These are phyloP conservation scores for Picea mariana DNA, from an alignment of 83 land plant genomes.

Conservation along the genomic window DNA sequence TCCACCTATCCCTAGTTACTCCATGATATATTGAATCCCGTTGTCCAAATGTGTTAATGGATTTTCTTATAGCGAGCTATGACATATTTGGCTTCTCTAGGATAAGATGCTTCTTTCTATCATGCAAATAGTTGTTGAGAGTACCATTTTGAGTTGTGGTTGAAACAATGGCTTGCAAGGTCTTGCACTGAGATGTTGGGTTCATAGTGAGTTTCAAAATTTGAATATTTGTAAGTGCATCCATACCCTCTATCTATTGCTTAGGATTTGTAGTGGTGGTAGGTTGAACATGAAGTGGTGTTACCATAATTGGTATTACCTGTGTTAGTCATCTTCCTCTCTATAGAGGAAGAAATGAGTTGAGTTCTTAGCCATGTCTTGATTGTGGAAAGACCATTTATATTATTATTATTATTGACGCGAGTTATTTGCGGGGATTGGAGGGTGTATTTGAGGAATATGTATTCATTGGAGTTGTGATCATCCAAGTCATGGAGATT, in stretches of 20 bases:
- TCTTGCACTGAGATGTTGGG: conserved; percentile 61
- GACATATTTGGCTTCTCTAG: conserved; percentile 43
- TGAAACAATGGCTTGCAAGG: conserved; percentile 38
- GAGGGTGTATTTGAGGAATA: not conserved
- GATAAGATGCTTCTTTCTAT: conserved; percentile 36
- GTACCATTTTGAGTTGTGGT: conserved; percentile 30
- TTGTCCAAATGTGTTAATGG: too few species aligned
- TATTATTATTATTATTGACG: conserved; percentile 10
- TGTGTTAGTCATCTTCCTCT: not conserved
- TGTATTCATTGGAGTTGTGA: not conserved
- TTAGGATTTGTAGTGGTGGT: not conserved
- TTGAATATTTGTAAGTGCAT: conserved; percentile 24
- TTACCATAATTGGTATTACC: not conserved
- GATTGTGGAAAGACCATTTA: conserved; percentile 67
- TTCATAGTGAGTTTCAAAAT: conserved; percentile 84
- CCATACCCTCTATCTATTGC: conserved; percentile 8
- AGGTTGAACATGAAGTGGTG: not conserved
- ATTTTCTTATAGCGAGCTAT: too few species aligned
- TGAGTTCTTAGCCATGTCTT: conserved; percentile 70
- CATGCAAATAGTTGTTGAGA: conserved; percentile 34
- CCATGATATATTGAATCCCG: too few species aligned
- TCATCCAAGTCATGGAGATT: conserved; percentile 5
- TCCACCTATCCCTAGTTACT: too few species aligned
- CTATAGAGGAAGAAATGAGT: conserved; percentile 29
- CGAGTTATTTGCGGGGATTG: conserved; percentile 5